Evolutionary conservation across 192 early-diverging fungal genomes (phyloP).

Genomic region (Backusella tuberculispora): DNA sequence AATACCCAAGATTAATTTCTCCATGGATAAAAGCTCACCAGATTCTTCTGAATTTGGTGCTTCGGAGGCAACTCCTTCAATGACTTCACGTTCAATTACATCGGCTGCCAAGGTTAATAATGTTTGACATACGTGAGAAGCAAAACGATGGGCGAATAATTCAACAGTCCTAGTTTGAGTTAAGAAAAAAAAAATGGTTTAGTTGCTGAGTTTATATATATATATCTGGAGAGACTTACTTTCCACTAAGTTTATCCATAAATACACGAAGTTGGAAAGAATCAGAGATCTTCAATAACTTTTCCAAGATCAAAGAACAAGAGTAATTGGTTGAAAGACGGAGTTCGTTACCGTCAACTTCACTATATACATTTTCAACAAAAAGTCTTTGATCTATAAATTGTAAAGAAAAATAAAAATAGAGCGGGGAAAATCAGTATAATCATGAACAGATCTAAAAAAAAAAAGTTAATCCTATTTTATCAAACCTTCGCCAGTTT

Average conservation of each 20-base stretch:
- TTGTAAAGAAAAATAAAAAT: background rate
- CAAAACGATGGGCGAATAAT: conserved; percentile 83
- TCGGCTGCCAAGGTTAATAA: conserved; percentile 71
- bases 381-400: conserved; percentile 67
- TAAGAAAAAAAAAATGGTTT: conserved; percentile 18
- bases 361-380: conserved; percentile 75
- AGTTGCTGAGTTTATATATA: no score
- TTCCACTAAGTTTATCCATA: conserved; percentile 60
- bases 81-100: conserved; percentile 75
- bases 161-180: conserved; percentile 37
- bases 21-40: conserved; percentile 69
- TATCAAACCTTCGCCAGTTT: conserved; percentile 55
- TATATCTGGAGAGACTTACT: conserved; percentile 51
- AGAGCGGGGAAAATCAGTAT: background rate
- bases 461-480: background rate
- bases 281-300: conserved; percentile 69
- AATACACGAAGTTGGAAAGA: conserved; percentile 79
- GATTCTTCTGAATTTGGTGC: conserved; percentile 37
- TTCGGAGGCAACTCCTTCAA: conserved; percentile 40
- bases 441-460: background rate
- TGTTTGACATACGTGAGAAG: conserved; percentile 88
- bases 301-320: conserved; percentile 80
- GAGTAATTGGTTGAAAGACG: conserved; percentile 76
- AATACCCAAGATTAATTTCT: conserved; percentile 63
- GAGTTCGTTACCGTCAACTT: conserved; percentile 76